Percentiles rank a stretch among this genome's conserved stretches.
Conservation (phyloP, 768 basidiomycete genomes). For the Grammothele lineata region DNA sequence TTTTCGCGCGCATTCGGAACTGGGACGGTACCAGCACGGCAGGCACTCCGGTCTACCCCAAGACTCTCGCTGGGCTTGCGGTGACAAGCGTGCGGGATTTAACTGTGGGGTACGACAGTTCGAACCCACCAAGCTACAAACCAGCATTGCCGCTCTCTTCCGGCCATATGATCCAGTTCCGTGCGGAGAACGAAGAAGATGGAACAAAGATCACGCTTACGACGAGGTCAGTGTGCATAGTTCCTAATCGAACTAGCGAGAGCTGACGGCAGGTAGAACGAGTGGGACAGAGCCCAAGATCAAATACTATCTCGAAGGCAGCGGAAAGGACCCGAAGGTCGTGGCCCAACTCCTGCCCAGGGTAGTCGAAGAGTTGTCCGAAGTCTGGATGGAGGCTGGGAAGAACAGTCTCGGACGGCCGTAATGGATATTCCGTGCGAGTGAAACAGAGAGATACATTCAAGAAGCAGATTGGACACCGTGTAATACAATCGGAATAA, state of each 20-base stretch:
- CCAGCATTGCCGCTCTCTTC: constrained; percentile 68
- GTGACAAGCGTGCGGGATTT: constrained; percentile 70
- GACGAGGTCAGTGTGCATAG: constrained; percentile 43
- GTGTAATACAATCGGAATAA: too few relatives aligned
- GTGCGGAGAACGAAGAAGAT: constrained; percentile 40
- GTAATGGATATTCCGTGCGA: background rate
- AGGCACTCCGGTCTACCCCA: constrained; percentile 48
- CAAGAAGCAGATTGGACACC: background rate
- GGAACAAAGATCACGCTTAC: constrained; percentile 62
- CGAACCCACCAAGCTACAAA: constrained; percentile 59
- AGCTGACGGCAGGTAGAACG: constrained; percentile 42
- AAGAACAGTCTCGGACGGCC: constrained; percentile 40
- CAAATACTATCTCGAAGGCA: constrained; percentile 87
- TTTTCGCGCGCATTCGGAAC: constrained; percentile 65
- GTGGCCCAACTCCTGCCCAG: constrained; percentile 48
- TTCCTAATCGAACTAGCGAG: background rate
- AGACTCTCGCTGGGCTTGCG: constrained; percentile 51
- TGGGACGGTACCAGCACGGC: constrained; percentile 34
- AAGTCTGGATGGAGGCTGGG: constrained; percentile 65
- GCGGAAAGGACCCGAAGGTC: constrained; percentile 44
- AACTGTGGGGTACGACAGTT: constrained; percentile 73
- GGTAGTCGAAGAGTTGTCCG: constrained; percentile 58
- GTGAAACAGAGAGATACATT: background rate
- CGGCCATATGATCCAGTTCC: constrained; percentile 84
- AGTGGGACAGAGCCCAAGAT: constrained; percentile 94